Evolutionary conservation across 2,329 filamentous ascomycete species (phyloP), one percentile per base, ranked within the genome.

Genomic region (Colletotrichum phormii): DNA sequence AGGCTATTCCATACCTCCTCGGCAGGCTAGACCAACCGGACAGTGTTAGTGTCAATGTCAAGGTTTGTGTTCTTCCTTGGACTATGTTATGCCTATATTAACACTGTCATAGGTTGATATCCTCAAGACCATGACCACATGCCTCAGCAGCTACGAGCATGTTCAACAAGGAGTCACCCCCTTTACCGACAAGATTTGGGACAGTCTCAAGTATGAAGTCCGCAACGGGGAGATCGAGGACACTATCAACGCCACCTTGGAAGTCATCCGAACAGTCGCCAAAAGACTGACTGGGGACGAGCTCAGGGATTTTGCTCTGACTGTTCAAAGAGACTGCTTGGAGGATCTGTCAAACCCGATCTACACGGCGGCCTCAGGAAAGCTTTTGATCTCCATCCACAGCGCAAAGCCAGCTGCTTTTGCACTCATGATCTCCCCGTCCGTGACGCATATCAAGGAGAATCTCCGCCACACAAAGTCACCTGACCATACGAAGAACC

Each of bases 131-230:
- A 84, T 90, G 46, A 84, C 86, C 60, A 86, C 87, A 5, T 91
- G 88, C 71, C 76, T 90, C 22, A 83, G 84, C 13, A 78, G 84
- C 33, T 91, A 90, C 71, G 79, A 83, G 1, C 80, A 86, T 51
- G 82, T 86, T 0, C 80, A 85, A 42, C 81, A 85, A 66, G 87
- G 84, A 9, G 77, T 90, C 15, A 82, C 81, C 1, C 88, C 89
- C 0, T 86, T 87, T 61, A 81, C 84, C 22, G 82, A 86, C 62
- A 84, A 86, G 57, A 85, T 90, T 59, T 91, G 89, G 89, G 83
- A 84, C 35, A 89, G 88, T n/a, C 85, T 91, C 59, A 91, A 91
- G 77, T 91, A 90, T 73, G 89, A 91, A 75, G 89, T 91, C 13
- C 87, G 89, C 42, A 90, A 91, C 66, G 89, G 89, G 13, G 89